phyloP scores from a whole-genome alignment of 2,329 filamentous ascomycete species.

The Parafenestella ontariensis region DNA sequence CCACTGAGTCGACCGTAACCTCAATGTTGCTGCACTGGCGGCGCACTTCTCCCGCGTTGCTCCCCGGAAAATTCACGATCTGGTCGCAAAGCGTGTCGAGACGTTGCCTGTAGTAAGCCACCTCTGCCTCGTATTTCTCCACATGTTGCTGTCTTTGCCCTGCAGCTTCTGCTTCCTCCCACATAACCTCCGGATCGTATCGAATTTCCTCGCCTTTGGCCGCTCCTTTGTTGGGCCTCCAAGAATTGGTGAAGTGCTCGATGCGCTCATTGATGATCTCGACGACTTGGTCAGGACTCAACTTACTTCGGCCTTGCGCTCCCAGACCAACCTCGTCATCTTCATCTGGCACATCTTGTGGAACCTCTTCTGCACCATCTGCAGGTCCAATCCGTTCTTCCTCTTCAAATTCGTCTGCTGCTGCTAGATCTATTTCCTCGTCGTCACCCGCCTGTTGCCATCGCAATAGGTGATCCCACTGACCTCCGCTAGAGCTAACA shows the following conservation, averaged over 20 bases:
- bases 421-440: constrained; percentile 8
- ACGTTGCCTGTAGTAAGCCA: constrained; percentile 20
- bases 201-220: constrained; percentile 10
- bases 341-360: background rate
- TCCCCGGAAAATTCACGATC: constrained; percentile 55
- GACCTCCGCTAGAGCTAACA: background rate
- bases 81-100: constrained; percentile 28
- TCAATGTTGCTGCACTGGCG: constrained; percentile 68
- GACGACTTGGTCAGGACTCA: constrained; percentile 20
- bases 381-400: constrained; percentile 7
- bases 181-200: constrained; percentile 24
- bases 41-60: constrained; percentile 59
- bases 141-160: constrained; percentile 18
- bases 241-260: constrained; percentile 21
- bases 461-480: constrained; percentile 41
- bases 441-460: constrained; percentile 13
- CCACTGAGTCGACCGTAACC: constrained; percentile 67
- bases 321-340: constrained; percentile 5
- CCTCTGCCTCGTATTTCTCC: constrained; percentile 15
- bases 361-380: constrained; percentile 17
- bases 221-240: constrained; percentile 24
- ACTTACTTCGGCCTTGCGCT: constrained; percentile 7
- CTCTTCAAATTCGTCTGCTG: constrained; percentile 12
- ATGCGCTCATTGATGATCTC: constrained; percentile 40
- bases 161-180: constrained; percentile 27